phyloP scores from a whole-genome alignment of 768 basidiomycete genomes.

The Boletus pseudopeckii region DNA sequence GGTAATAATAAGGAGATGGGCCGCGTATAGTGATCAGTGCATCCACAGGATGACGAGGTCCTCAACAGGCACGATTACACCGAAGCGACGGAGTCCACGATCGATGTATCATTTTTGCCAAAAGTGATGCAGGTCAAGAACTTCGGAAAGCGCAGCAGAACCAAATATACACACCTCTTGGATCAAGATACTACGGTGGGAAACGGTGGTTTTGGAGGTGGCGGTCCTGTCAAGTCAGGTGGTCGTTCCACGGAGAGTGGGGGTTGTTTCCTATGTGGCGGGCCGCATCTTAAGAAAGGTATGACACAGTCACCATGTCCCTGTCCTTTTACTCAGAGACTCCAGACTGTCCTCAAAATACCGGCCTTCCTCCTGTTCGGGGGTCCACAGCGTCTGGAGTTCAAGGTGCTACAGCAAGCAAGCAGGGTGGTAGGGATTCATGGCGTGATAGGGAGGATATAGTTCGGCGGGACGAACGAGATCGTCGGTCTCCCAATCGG shows the following conservation, averaged over 20 bases:
- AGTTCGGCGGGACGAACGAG: slow-evolving; percentile 10
- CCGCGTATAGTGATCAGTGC: slow-evolving; percentile 14
- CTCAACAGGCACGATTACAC: slow-evolving; percentile 82
- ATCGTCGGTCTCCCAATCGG: slow-evolving; percentile 25
- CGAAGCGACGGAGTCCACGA: slow-evolving; percentile 81
- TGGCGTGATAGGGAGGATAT: slow-evolving; percentile 35
- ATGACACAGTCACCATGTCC: background rate
- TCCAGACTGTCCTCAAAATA: slow-evolving; percentile 52
- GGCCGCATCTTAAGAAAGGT: slow-evolving; percentile 93
- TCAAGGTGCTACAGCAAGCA: slow-evolving; percentile 32
- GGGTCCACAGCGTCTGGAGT: slow-evolving; percentile 28
- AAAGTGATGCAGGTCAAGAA: slow-evolving; percentile 97
- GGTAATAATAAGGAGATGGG: slow-evolving; percentile 11
- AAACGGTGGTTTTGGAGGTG: slow-evolving; percentile 65
- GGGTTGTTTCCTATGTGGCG: slow-evolving; percentile 93
- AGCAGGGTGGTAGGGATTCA: slow-evolving; percentile 34
- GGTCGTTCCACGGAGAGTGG: slow-evolving; percentile 53
- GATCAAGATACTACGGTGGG: slow-evolving; percentile 86
- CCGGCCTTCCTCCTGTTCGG: slow-evolving; percentile 34
- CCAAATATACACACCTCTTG: slow-evolving; percentile 93
- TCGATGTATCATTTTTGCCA: slow-evolving; percentile 86
- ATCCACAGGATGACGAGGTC: slow-evolving; percentile 77
- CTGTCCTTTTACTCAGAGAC: slow-evolving; percentile 5
- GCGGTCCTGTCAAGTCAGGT: slow-evolving; percentile 50
- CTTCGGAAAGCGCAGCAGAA: slow-evolving; percentile 88